Conservation (phyloP, 352 stramenopile species). For the Phytophthora litchii region DNA sequence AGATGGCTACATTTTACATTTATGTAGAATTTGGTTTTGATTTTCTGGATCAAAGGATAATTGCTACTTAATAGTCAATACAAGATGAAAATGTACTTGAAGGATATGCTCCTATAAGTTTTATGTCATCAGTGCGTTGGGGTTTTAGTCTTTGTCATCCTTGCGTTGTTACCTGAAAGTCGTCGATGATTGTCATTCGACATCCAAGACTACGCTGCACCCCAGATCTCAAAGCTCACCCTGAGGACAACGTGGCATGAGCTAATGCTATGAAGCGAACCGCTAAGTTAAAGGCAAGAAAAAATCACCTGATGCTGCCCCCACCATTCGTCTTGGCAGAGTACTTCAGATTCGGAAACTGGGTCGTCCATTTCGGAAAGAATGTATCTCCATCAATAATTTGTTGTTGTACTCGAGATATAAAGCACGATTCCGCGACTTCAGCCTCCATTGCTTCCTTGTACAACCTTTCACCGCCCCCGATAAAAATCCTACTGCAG, state of each 20-base stretch:
- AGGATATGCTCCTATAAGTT: too few species aligned
- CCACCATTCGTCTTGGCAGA: conserved; percentile 31
- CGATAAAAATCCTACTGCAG: conserved; percentile 61
- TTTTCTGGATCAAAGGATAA: too few species aligned
- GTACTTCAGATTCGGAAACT: conserved; percentile 48
- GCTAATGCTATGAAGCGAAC: not conserved
- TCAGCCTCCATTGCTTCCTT: conserved; percentile 51
- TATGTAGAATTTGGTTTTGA: too few species aligned
- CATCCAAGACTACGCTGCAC: too few species aligned
- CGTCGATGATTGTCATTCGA: too few species aligned
- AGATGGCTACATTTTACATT: too few species aligned
- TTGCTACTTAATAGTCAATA: too few species aligned
- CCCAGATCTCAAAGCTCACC: conserved; percentile 49
- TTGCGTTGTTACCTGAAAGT: too few species aligned
- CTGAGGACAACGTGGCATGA: conserved; percentile 10
- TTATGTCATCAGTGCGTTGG: not conserved
- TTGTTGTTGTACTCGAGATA: conserved; percentile 61
- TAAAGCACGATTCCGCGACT: conserved; percentile 59
- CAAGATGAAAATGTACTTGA: too few species aligned
- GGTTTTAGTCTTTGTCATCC: too few species aligned
- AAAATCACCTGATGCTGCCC: conserved; percentile 26
- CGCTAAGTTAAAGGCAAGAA: not conserved
- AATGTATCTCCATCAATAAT: conserved; percentile 59
- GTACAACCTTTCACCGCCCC: conserved; percentile 67
- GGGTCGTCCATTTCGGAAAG: conserved; percentile 56